Base-by-base conservation (phyloP, 1,139 yeast species). In the Geotrichum citri-aurantii region DNA sequence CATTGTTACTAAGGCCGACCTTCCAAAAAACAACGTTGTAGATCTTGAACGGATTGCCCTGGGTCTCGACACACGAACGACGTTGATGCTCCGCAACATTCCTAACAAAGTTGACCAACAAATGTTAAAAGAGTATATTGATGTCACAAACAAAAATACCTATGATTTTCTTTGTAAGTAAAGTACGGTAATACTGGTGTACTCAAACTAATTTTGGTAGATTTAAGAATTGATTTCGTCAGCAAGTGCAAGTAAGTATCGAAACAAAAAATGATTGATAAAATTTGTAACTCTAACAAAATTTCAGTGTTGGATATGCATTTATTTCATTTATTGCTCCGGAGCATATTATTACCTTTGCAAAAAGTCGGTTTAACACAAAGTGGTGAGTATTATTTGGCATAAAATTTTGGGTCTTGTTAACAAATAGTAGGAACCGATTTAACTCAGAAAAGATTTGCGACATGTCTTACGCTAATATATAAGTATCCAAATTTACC, bases 151-250 rank as follows among this genome's bases (percentile, higher is more conserved):
- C 64, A 69, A 70, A 62, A 72, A 77, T 62, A 77, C 81, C 58
- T 82, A 81, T 65, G 84, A 81, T 65, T 82, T 82, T 69, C 71
- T 83, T 60, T 83, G 81, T 73, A 70, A 64, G 68, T 68, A 62
- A 24, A n/a, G n/a, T n/a, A n/a, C n/a, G n/a, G n/a, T n/a, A n/a
- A n/a, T n/a, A 19, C 7, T 37, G 44, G 17, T 2, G 19, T 3
- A 7, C 19, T n/a, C 58, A 52, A 61, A 63, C 64, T 54, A 21
- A 19, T 49, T n/a, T 50, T 14, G 4, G 12, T 50, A 73, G 76
- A 80, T 64, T 67, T 80, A 59, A 73, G 83, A 59, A 79, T 80
- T 61, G 83, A 80, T 65, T 80, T 79, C 66, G 73, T 72, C 58
- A 80, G 77, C 66, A 75, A 73, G 63, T 79, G 83, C 73, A 80